Percentiles rank a stretch among this genome's conserved stretches.
Evolutionary conservation across 495 filamentous ascomycete species (phyloP).

Genomic region (Penicillium pulvis): DNA sequence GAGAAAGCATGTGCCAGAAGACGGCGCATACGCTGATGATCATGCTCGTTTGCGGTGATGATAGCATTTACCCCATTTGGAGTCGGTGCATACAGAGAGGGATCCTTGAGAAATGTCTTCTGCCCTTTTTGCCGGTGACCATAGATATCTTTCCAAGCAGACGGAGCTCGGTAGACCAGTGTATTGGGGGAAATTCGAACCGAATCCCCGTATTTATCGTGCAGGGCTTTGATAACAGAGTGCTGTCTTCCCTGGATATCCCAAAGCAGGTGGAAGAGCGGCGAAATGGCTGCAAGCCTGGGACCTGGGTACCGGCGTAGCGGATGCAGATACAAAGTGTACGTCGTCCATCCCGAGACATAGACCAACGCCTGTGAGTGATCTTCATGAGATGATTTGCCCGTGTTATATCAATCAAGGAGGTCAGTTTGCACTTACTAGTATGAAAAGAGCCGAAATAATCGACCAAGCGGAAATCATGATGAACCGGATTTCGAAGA

Average conservation of each 20-base stretch:
- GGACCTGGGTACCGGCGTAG: constrained; percentile 24
- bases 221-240: constrained; percentile 38
- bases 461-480: background rate
- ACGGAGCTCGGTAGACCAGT: constrained; percentile 49
- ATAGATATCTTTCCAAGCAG: constrained; percentile 63
- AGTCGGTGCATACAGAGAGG: constrained; percentile 29
- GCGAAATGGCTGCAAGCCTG: constrained; percentile 20
- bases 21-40: constrained; percentile 50
- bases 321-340: constrained; percentile 19
- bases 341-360: constrained; percentile 7
- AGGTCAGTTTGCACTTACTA: background rate
- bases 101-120: constrained; percentile 36
- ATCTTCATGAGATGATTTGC: background rate
- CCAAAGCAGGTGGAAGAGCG: constrained; percentile 20
- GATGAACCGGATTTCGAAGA: background rate
- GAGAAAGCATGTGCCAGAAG: constrained; percentile 54
- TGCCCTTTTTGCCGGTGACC: constrained; percentile 45
- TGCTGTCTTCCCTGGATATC: constrained; percentile 28
- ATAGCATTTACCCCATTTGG: constrained; percentile 31
- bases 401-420: background rate
- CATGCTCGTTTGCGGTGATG: constrained; percentile 39
- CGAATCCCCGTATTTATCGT: constrained; percentile 54
- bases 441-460: background rate
- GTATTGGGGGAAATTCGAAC: constrained; percentile 58
- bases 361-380: constrained; percentile 12